Evolutionary conservation across 176 grass and related monocot genomes (phyloP), one percentile per base, ranked within the genome.

Genomic region (Poa pratensis): DNA sequence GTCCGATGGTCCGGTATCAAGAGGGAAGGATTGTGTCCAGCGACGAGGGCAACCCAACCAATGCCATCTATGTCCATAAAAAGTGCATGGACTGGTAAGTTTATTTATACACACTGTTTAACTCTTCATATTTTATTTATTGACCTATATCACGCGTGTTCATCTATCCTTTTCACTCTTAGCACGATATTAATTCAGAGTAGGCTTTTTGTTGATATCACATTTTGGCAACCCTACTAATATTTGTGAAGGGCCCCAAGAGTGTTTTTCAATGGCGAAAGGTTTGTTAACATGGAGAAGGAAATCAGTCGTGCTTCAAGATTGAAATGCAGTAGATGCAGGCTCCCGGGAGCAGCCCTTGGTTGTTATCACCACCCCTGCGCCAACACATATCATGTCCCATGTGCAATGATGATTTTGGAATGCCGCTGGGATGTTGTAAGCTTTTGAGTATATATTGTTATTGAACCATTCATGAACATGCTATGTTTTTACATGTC

Each of bases 401-500:
- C 89, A 23, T 97, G 91, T 84, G 89, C 87, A 22, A 1, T 84
- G 77, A 45, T 87, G 88, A 88, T 74, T 26, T 17, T 18, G 23
- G 86, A 75, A 69, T 92, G 92, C 79, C 60, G 46, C 48, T 97
- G 92, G 89, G 94, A 97, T 86, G 39, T 23, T 27, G 94, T 97
- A 83, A 92, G 88, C 34, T 51, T 46, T 80, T 72, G 28, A 70
- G 16, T 16, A 15, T 65, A 53, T 27, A 6, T 66, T 89, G 46
- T 45, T 65, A 32, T 63, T 82, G 45, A 46, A 46, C 62, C 52
- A 71, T 43, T 30, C 20, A 69, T 43, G 19, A 89, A 15, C 15
- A 71, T 26, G 8, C 10, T 46, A 90, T 82, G 3, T 49, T 83
- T 39, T 83, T 13, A 79, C 34, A 66, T 66, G 65, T 39, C 37